Base-by-base conservation (phyloP, 768 basidiomycete genomes). In the Sutorius australiensis region DNA sequence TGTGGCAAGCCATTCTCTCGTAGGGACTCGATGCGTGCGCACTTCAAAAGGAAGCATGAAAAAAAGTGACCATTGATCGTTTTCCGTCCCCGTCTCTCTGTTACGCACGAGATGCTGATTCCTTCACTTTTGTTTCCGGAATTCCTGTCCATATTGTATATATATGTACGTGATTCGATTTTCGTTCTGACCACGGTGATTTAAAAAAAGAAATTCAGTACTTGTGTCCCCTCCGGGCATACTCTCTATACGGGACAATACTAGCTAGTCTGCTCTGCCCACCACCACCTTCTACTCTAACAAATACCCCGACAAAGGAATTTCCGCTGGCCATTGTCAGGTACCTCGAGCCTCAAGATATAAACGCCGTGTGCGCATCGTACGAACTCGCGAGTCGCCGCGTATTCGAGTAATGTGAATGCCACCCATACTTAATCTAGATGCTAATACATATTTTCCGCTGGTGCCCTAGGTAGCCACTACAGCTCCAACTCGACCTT, bases 1-100 rank as follows among this genome's bases (percentile, higher is more conserved):
- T 61, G 53, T 24, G 27, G 17, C 3, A 53, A 43, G 21, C 2
- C 6, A 0, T 65, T 50, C 34, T 59, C 57, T 11, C 53, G 59
- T 0, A 17, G 0, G 0, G 59, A 59, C 40, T 24, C 50, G 0
- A 19, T 59, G 46, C 55, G 45, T 1, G 34, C 36, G 0, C 66
- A 58, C 14, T 4, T 1, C 3, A 61, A 24, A 41, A 40, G 41
- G 7, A 3, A 27, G 13, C 47, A 62, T 6, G 41, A 4, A 27
- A 44, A 12, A 6, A 1, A 46, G 31, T 40, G 10, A 28, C 17
- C 12, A 6, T 11, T 11, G 12, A 5, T 2, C 31, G 16, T 37
- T 31, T 28, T 36, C 9, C 16, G 14, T 10, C 10, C 3, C 8
- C 19, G 17, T 10, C n/a, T 10, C 6, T 21, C 21, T 9, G 9